Evolutionary conservation across 2,329 filamentous ascomycete genomes (phyloP).

Genomic region (Penicillium verrucosum): DNA sequence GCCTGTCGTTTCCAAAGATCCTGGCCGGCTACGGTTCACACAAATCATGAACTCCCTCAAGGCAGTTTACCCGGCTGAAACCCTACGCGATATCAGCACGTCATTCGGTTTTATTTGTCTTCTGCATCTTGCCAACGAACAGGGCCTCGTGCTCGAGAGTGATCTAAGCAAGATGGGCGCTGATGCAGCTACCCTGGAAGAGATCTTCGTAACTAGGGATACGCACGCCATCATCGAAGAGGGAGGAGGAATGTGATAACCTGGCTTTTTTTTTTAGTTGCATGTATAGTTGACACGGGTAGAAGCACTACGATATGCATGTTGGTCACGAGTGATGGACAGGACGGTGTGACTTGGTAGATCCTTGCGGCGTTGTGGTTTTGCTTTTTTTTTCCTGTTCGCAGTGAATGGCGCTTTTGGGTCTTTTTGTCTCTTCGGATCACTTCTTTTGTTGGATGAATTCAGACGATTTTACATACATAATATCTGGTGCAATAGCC

Average conservation of each 20-base stretch:
- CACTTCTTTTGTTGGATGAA: slow-evolving; percentile 1
- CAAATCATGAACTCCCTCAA: slow-evolving; percentile 87
- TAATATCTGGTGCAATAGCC: not conserved
- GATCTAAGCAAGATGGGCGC: slow-evolving; percentile 36
- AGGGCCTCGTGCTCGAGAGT: slow-evolving; percentile 74
- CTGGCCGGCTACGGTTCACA: slow-evolving; percentile 73
- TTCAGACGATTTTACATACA: slow-evolving; percentile 2
- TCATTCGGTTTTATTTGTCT: slow-evolving; percentile 90
- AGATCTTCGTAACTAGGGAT: slow-evolving; percentile 45
- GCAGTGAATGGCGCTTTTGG: slow-evolving; percentile 17
- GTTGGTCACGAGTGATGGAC: slow-evolving; percentile 22
- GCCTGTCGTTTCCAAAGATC: slow-evolving; percentile 40
- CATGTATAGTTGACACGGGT: slow-evolving; percentile 18
- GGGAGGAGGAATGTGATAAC: slow-evolving; percentile 25
- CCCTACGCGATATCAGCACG: slow-evolving; percentile 92
- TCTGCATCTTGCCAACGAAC: slow-evolving; percentile 87
- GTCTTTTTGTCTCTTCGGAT: slow-evolving; percentile 2
- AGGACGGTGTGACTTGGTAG: slow-evolving; percentile 13
- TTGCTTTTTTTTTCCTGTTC: slow-evolving; percentile 13
- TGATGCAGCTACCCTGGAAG: slow-evolving; percentile 38
- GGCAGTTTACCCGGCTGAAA: slow-evolving; percentile 76
- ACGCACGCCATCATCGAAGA: slow-evolving; percentile 40
- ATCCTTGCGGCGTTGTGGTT: slow-evolving; percentile 20
- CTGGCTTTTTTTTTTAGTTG: not conserved
- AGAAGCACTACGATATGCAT: slow-evolving; percentile 11